A percentile compares a stretch with the other conserved stretches of the same genome.
phyloP scores from a whole-genome alignment of 1,139 yeast genomes.

The Kodamaea fungicola region DNA sequence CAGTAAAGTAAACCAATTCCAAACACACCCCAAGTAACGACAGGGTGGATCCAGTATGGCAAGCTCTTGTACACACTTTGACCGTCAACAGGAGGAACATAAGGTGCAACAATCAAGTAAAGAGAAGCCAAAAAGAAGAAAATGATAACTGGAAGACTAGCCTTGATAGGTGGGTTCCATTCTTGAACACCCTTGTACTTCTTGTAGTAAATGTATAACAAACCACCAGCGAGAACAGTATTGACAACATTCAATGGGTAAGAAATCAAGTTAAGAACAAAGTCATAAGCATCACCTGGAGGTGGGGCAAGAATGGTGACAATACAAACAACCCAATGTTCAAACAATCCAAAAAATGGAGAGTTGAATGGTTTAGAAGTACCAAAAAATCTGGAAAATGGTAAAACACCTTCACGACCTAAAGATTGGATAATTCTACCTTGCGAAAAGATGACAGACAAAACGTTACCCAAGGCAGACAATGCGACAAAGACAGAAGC shows the following conservation, averaged over 20 bases:
- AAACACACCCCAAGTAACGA: constrained; percentile 77
- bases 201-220: constrained; percentile 42
- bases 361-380: constrained; percentile 41
- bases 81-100: constrained; percentile 67
- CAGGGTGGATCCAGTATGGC: constrained; percentile 82
- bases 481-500: constrained; percentile 49
- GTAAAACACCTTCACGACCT: constrained; percentile 48
- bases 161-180: constrained; percentile 78
- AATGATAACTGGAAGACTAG: constrained; percentile 57
- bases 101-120: constrained; percentile 76
- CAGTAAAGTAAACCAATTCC: constrained; percentile 70
- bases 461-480: constrained; percentile 48
- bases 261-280: constrained; percentile 45
- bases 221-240: constrained; percentile 41
- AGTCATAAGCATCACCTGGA: constrained; percentile 49
- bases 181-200: constrained; percentile 44
- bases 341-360: constrained; percentile 56
- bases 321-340: constrained; percentile 53
- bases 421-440: constrained; percentile 48
- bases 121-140: constrained; percentile 69
- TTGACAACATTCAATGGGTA: constrained; percentile 53
- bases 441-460: constrained; percentile 48
- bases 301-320: constrained; percentile 49
- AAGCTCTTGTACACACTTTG: constrained; percentile 62
- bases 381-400: constrained; percentile 45